Evolutionary conservation across 306 rosid genomes (phyloP), one percentile per base, ranked within the genome.

Genomic region (Glycine latifolia): DNA sequence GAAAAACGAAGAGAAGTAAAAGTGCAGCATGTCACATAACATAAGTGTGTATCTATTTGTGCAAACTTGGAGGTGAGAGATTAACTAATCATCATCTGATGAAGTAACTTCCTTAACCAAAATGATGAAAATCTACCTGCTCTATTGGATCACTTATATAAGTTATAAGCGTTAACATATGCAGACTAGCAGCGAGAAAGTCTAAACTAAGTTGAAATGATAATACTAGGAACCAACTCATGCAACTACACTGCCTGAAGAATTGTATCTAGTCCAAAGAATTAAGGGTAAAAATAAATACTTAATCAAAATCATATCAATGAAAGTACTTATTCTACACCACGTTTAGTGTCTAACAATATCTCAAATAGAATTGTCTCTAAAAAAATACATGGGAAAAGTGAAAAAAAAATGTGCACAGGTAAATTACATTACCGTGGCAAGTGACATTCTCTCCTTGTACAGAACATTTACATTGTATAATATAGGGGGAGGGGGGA

Each of bases 51-150:
- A 46, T 4, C 3, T 1, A 26, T 2, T 10, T 48, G 6, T 48
- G 6, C 75, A 70, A 20, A 70, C 75, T 10, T 48, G 59, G 39
- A 70, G 17, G 75, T 17, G 39, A 46, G 41, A 46, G 74, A 68
- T n/a, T 68, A 13, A 31, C 48, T 13, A 10, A 33, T 7, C 48
- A 65, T 3, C 48, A 5, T 63, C 10, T 3, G 16, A 13, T 35
- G 12, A 33, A 33, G 69, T 35, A 63, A 63, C 47, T 63, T 62
- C 68, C 44, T 33, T 41, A 67, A 41, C 52, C 35, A 67, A 67
- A 67, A n/a, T 65, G 43, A 33, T 5, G 14, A 65, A 31, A 65
- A 37, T 12, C 49, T 13, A 13, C 48, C 17, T 65, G 0, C n/a
- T 60, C 26, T 20, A 10, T 10, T 8, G 6, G 3, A 26, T 20